Percentiles rank a stretch among this genome's conserved stretches.
These are phyloP conservation scores for Paramecium sexaurelia DNA, from an alignment of 73 alveolate genomes.

Conservation along the genomic window DNA sequence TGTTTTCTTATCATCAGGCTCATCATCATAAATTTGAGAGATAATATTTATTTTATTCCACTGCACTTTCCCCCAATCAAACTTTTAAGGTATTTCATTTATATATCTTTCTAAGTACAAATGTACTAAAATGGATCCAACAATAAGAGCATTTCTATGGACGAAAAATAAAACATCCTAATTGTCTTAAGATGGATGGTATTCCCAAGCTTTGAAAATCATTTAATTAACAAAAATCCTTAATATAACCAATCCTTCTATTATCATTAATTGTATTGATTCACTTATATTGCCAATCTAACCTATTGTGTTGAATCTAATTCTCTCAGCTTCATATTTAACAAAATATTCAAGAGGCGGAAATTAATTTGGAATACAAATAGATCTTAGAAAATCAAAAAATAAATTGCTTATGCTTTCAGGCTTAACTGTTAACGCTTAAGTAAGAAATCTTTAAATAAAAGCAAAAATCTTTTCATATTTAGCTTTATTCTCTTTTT, in stretches of 20 bases:
- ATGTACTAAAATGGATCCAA: not conserved
- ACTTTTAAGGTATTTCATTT: not conserved
- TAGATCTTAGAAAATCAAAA: not conserved
- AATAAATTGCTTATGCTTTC: not conserved
- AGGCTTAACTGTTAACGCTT: not conserved
- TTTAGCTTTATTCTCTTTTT: not conserved
- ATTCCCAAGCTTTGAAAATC: not conserved
- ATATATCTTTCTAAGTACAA: not conserved
- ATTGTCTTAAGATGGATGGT: not conserved
- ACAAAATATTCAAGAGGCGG: not conserved
- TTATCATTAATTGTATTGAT: not conserved
- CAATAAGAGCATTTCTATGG: not conserved
- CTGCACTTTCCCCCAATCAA: not conserved
- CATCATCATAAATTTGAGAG: not conserved
- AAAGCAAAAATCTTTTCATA: not conserved
- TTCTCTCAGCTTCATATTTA: not conserved
- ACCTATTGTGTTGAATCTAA: not conserved
- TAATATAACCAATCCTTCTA: not conserved
- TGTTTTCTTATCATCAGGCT: not conserved
- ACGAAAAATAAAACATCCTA: not conserved
- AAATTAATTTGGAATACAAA: not conserved
- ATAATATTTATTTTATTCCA: not conserved
- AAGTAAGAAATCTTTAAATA: not conserved
- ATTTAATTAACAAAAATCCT: not conserved
- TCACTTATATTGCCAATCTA: not conserved